Evolutionary conservation across 192 early-diverging fungal species (phyloP).

Genomic region (Gonapodya sp.): DNA sequence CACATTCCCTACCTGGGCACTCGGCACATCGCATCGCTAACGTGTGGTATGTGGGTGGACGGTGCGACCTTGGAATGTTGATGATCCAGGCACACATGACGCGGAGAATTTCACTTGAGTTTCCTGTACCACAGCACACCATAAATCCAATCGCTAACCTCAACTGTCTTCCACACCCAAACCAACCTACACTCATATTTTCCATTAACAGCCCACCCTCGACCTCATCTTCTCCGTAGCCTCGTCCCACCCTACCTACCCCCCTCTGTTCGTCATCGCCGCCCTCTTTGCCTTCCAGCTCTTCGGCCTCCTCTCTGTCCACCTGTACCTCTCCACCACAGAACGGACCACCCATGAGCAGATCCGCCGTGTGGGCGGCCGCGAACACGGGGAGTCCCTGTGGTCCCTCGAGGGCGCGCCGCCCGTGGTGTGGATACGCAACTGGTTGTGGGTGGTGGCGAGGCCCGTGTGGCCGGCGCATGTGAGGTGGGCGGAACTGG

Average conservation of each 20-base stretch:
- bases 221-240: slow-evolving; percentile 25
- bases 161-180: slow-evolving; percentile 8
- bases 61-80: too few relatives aligned
- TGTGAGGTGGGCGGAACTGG: background rate
- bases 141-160: too few relatives aligned
- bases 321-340: slow-evolving; percentile 55
- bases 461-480: background rate
- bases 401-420: background rate
- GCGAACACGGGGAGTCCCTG: background rate
- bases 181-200: slow-evolving; percentile 16
- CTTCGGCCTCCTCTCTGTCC: slow-evolving; percentile 64
- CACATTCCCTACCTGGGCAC: too few relatives aligned
- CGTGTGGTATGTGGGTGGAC: too few relatives aligned
- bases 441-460: background rate
- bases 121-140: background rate
- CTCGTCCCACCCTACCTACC: slow-evolving; percentile 28
- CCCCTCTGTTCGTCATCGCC: slow-evolving; percentile 55
- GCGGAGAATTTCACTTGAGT: too few relatives aligned
- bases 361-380: slow-evolving; percentile 18
- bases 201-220: slow-evolving; percentile 15
- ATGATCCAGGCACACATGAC: too few relatives aligned
- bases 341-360: slow-evolving; percentile 90
- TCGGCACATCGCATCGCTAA: too few relatives aligned
- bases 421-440: too few relatives aligned
- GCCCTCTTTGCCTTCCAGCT: slow-evolving; percentile 57